Evolutionary conservation across 768 basidiomycete species (phyloP), one percentile per base, ranked within the genome.

Genomic region (Calocera viscosa): DNA sequence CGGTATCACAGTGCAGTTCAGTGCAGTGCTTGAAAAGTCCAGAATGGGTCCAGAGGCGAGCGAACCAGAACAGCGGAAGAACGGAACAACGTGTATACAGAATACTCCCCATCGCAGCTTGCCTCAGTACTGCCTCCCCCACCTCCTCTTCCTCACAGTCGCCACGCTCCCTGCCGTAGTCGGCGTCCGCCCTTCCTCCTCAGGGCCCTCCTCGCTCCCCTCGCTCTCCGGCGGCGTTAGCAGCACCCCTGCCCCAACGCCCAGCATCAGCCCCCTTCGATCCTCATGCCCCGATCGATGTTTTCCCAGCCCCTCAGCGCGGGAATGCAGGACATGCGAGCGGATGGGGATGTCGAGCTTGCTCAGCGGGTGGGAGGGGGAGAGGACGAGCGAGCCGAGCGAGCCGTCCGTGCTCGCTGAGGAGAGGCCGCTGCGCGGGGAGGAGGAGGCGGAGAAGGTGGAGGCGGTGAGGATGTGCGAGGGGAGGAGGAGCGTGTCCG

Each of bases 91-190:
- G 35, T 38, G 14, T 38, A 38, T 38, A 47, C 16, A 19, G 8
- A 5, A 47, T 47, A 7, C 19, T 47, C 43, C 43, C 43, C 24
- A 16, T 7, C 7, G 5, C 14, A 60, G 30, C 14, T 32, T n/a
- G n/a, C 7, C 24, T 60, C 43, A 60, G 26, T 60, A 60, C 53
- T 60, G 53, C 22, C 53, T 60, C 30, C 53, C 53, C 53, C 53
- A 60, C 53, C 53, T 60, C 24, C 53, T 2, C 53, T 60, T 60
- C 53, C 26, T 60, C 26, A 32, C 53, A 11, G 53, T 60, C 24
- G 53, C 53, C 14, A 60, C 53, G 53, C 53, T 60, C 24, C 30
- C 30, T 5, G 26, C 53, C 24, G 53, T 60, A 14, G 53, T 28
- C 11, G 53, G 53, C 26, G 53, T 60, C 53, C 30, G 14, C 14